These are phyloP conservation scores for Brassica balearica DNA, from an alignment of 441 rosid genomes.

Conservation along the genomic window DNA sequence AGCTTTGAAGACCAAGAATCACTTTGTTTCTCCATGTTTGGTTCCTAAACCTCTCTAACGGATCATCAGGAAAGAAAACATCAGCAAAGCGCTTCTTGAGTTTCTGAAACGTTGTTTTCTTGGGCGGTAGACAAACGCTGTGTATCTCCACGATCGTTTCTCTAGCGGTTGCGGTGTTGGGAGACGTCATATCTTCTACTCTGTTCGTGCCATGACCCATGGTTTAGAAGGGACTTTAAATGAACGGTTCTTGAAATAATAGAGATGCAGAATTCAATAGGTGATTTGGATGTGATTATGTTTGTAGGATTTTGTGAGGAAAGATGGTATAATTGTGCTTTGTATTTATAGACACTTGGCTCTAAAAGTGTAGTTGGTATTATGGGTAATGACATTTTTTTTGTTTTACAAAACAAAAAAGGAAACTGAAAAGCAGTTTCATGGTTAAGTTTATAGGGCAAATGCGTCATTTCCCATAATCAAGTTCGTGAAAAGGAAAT, in stretches of 20 bases:
- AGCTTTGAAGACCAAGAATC: slow-evolving; percentile 66
- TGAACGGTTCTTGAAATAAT: not conserved
- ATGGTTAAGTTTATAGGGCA: slow-evolving; percentile 14
- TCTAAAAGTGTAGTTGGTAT: slow-evolving; percentile 37
- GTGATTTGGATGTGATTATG: not conserved
- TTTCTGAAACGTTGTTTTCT: slow-evolving; percentile 66
- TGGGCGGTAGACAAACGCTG: slow-evolving; percentile 75
- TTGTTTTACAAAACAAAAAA: slow-evolving; percentile 7
- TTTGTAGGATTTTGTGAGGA: slow-evolving; percentile 34
- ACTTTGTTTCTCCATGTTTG: slow-evolving; percentile 65
- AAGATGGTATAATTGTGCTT: slow-evolving; percentile 18
- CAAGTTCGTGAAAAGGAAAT: not conserved
- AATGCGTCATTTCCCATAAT: slow-evolving; percentile 30
- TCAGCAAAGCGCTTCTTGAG: slow-evolving; percentile 68
- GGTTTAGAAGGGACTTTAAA: not conserved
- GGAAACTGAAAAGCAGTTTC: not conserved
- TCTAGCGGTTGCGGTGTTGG: slow-evolving; percentile 26
- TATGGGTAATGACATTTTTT: slow-evolving; percentile 38
- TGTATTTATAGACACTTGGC: slow-evolving; percentile 44
- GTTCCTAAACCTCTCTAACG: slow-evolving; percentile 80
- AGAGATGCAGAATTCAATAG: slow-evolving; percentile 11
- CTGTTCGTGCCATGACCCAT: slow-evolving; percentile 48
- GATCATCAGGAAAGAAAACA: slow-evolving; percentile 96
- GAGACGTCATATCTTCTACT: slow-evolving; percentile 46
- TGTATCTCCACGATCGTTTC: slow-evolving; percentile 61